These are phyloP conservation scores for Colletotrichum destructivum DNA, from an alignment of 2,329 filamentous ascomycete species.

Conservation along the genomic window DNA sequence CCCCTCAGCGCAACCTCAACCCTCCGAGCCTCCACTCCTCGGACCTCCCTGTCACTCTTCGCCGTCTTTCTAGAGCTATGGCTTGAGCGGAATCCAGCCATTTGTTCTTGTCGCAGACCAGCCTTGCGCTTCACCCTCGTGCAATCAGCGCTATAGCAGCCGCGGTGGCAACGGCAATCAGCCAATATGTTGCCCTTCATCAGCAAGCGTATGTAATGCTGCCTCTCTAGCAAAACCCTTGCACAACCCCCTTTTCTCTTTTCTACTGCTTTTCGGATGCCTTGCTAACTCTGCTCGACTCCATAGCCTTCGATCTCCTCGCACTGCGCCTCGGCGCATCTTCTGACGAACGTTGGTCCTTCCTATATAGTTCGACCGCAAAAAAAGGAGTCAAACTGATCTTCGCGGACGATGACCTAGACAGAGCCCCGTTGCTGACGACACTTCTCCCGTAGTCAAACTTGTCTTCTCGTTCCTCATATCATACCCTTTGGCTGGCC, in stretches of 20 bases:
- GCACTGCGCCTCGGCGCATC: constrained; percentile 59
- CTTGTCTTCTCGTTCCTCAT: constrained; percentile 91
- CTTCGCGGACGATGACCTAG: constrained; percentile 51
- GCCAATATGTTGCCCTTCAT: constrained; percentile 50
- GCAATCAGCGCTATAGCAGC: neutral
- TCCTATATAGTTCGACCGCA: neutral
- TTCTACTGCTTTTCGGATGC: constrained; percentile 2
- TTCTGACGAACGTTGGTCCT: constrained; percentile 62
- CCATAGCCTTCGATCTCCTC: constrained; percentile 61
- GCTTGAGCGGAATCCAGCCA: neutral
- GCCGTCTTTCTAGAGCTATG: neutral
- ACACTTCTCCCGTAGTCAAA: constrained; percentile 77
- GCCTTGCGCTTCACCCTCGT: constrained; percentile 1
- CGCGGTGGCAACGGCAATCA: neutral
- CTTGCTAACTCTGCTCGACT: constrained; percentile 15
- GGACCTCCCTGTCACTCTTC: neutral
- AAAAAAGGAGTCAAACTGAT: constrained; percentile 33
- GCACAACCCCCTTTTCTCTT: neutral
- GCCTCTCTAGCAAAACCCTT: neutral
- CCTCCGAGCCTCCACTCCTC: constrained; percentile 8
- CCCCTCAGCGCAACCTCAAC: neutral
- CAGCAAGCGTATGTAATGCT: constrained; percentile 45
- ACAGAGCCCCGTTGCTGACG: constrained; percentile 10
- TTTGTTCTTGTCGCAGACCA: neutral
- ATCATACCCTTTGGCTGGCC: constrained; percentile 90